Evolutionary conservation across 208 protist species (phyloP).

Genomic region (Wallacemonas sp.): DNA sequence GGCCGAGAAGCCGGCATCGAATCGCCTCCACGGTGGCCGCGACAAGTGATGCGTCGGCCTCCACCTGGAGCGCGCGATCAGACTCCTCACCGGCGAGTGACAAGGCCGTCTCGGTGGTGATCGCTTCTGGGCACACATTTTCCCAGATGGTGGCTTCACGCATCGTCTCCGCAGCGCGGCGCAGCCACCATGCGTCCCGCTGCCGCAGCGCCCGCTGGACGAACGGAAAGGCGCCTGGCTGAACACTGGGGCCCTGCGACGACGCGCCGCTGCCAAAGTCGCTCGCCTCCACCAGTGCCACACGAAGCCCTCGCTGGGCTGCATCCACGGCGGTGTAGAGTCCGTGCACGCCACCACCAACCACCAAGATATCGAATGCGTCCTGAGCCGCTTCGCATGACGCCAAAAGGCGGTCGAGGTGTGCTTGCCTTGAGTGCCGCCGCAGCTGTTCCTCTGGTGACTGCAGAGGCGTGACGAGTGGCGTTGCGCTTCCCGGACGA

Average conservation of each 20-base stretch:
- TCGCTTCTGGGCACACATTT: conserved; percentile 37
- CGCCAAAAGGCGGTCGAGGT: neutral
- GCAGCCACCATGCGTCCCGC: conserved; percentile 60
- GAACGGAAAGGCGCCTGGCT: conserved; percentile 66
- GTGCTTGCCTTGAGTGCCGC: neutral
- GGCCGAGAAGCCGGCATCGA: neutral
- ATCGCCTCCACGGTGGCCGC: neutral
- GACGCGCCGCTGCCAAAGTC: conserved; percentile 59
- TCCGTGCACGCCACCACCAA: conserved; percentile 68
- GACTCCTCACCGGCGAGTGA: neutral
- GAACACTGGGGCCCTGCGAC: conserved; percentile 19
- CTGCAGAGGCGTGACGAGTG: neutral
- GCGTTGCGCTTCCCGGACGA: neutral
- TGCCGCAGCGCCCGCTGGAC: conserved; percentile 75
- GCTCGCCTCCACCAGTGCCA: conserved; percentile 63
- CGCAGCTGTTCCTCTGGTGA: neutral
- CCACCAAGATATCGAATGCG: conserved; percentile 70
- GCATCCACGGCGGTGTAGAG: conserved; percentile 85
- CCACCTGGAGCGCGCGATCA: neutral
- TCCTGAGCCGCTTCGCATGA: conserved; percentile 9
- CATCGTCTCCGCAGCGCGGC: conserved; percentile 39
- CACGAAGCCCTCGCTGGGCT: conserved; percentile 68
- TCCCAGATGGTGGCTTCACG: conserved; percentile 48
- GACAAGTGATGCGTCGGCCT: neutral
- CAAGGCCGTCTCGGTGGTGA: neutral